These are phyloP conservation scores for Chaetomiaceae sp. DNA, from an alignment of 2,329 filamentous ascomycete genomes.

Conservation along the genomic window DNA sequence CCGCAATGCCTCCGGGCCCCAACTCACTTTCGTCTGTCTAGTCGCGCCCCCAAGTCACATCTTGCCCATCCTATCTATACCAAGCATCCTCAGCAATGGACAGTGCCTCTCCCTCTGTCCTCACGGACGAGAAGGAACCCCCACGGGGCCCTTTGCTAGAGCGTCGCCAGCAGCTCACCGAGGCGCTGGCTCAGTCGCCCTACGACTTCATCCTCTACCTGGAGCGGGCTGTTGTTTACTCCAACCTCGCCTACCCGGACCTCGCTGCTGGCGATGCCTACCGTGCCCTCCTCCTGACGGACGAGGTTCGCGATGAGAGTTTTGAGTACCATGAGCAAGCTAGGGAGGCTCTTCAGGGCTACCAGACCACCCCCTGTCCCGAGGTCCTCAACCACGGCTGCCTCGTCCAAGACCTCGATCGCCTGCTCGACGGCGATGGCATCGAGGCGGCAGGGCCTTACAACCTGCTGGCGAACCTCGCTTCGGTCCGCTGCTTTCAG, in stretches of 20 bases:
- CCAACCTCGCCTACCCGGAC: conserved; percentile 78
- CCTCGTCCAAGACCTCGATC: conserved; percentile 34
- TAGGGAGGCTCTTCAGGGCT: conserved; percentile 45
- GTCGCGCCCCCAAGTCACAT: not conserved
- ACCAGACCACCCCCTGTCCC: conserved; percentile 35
- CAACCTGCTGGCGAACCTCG: conserved; percentile 41
- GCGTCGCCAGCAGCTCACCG: conserved; percentile 53
- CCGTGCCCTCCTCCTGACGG: conserved; percentile 77
- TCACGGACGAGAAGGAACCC: conserved; percentile 33
- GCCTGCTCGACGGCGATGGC: conserved; percentile 31
- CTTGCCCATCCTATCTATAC: no score
- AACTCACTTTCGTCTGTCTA: not conserved
- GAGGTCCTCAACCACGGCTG: conserved; percentile 44
- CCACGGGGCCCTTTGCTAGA: conserved; percentile 44
- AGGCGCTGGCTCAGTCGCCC: conserved; percentile 46
- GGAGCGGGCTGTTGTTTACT: conserved; percentile 66
- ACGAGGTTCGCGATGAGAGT: conserved; percentile 71
- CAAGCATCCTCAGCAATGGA: conserved; percentile 26
- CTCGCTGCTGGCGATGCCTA: conserved; percentile 88
- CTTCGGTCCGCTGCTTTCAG: conserved; percentile 55
- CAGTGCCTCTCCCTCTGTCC: conserved; percentile 23
- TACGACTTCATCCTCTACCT: conserved; percentile 63
- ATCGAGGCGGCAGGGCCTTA: conserved; percentile 33
- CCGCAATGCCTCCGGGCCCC: not conserved
- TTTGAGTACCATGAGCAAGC: conserved; percentile 78